phyloP scores from a whole-genome alignment of 495 filamentous ascomycete genomes.

The Hypoxylon crocopeplum region DNA sequence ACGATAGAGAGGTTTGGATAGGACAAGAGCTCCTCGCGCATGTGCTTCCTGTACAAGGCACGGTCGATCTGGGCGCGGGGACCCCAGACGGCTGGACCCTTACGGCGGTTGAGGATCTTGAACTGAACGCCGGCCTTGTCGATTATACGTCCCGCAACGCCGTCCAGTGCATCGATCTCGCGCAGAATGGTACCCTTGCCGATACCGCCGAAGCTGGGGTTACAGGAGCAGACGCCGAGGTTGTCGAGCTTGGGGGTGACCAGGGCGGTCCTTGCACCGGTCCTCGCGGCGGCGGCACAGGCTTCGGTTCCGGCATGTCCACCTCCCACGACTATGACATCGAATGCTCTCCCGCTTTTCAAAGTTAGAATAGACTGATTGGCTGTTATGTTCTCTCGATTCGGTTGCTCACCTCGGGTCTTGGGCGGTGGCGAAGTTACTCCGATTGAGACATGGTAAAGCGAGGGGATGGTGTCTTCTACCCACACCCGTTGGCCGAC shows the following conservation, averaged over 20 bases:
- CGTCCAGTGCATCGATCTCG: constrained; percentile 95
- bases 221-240: constrained; percentile 95
- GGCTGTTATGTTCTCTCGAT: not conserved
- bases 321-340: constrained; percentile 94
- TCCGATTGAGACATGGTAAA: constrained; percentile 19
- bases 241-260: constrained; percentile 87
- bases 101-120: constrained; percentile 81
- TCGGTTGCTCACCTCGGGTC: constrained; percentile 42
- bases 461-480: constrained; percentile 13
- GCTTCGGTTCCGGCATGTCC: constrained; percentile 96
- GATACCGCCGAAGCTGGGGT: constrained; percentile 96
- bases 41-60: constrained; percentile 85
- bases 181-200: constrained; percentile 98
- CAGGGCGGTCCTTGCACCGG: constrained; percentile 87
- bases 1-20: constrained; percentile 82
- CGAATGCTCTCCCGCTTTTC: constrained; percentile 69
- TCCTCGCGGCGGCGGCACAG: constrained; percentile 88
- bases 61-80: constrained; percentile 96
- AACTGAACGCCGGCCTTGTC: constrained; percentile 96
- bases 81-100: constrained; percentile 96
- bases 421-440: constrained; percentile 47
- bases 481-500: constrained; percentile 29
- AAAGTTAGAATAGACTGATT: constrained; percentile 6
- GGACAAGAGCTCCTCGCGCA: constrained; percentile 81
- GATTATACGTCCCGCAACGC: constrained; percentile 84